Evolutionary conservation across 768 basidiomycete species (phyloP), one percentile per base, ranked within the genome.

Genomic region (Leccinum subgranulosum): DNA sequence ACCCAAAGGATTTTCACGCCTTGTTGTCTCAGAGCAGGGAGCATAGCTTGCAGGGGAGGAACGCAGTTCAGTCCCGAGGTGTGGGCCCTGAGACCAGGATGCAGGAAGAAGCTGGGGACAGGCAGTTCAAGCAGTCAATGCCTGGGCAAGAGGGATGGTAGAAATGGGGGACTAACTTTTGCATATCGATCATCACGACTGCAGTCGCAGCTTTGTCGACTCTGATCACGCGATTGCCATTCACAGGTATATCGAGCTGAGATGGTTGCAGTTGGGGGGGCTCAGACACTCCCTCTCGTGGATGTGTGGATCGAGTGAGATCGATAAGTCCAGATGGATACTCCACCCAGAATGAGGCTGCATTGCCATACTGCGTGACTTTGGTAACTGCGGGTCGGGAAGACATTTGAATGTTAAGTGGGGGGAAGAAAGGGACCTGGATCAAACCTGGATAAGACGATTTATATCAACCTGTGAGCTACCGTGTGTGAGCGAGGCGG

Each of bases 151-250:
- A 28, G 21, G 27, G 17, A 46, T 9, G 31, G 21, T 19, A 21
- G 9, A 29, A 49, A 46, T 25, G n/a, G 33, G 36, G 17, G n/a
- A 60, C 77, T 58, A 64, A 86, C 86, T 87, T 88, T 67, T 88
- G 87, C 87, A 88, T 88, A 64, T 87, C 87, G 51, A 87, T 78
- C 19, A 88, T 75, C 17, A 87, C 80, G 54, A 83, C 69, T 10
- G 85, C 86, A 17, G 77, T 81, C 49, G 74, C 69, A 29, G 77
- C 70, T 33, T 75, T 77, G 62, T 81, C 75, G 27, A 86, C 71
- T 51, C 85, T 75, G 49, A 87, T 69, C 19, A 70, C 74, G 23
- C 84, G 76, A 21, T 77, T 76, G 17, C 81, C 79, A 57, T 83
- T 76, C 4, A 84, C 84, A 4, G 75, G 69, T 34, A 88, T 75